Base-by-base conservation (phyloP, 2,329 filamentous ascomycete species). In the Fusarium sororula region DNA sequence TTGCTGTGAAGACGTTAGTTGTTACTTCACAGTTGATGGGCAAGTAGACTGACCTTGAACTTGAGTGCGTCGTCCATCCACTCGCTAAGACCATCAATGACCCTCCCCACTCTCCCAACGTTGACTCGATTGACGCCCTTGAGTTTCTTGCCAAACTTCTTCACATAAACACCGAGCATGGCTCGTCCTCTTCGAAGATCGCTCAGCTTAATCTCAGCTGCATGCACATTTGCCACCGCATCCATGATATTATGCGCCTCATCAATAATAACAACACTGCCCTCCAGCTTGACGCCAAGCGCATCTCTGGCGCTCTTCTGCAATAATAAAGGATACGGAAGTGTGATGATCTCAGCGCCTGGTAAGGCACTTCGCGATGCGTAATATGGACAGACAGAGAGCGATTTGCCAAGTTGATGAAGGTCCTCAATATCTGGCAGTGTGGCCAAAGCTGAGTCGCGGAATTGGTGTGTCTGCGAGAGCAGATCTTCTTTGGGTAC, bases 241-340 rank as follows among this genome's bases (percentile, higher is more conserved):
- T 98, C 95, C 92, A 98, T 98, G 59, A 99, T 89, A 79, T 99
- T 99, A 81, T 99, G 96, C 1, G 96, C 96, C 84, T 99, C 96
- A 76, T 99, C 96, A 54, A 99, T 94, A 32, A 99, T 93, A n/a
- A 99, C 91, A 1, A 99, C 87, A 78, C 97, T 96, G 10, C 91
- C 91, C 77, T 97, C 95, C 14, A 99, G 83, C 30, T 93, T 96
- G 48, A 99, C 91, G 0, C 93, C 92, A 1, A 99, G 87, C 1
- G 96, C 95, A 69, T 98, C 95, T 55, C 96, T 88, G 1, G 96
- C 95, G 8, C 91, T 93, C 77, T 92, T 93, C 79, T 98, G 96
- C 7, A 99, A 85, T 0, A 99, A 87, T 12, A 99, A 83, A 4
- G 96, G 96, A 80, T 99, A 99, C 1, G 96, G 96, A 24, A 99